Evolutionary conservation across 78 protist species (phyloP), one percentile per base, ranked within the genome.

Genomic region (Chrysochromulina parva): DNA sequence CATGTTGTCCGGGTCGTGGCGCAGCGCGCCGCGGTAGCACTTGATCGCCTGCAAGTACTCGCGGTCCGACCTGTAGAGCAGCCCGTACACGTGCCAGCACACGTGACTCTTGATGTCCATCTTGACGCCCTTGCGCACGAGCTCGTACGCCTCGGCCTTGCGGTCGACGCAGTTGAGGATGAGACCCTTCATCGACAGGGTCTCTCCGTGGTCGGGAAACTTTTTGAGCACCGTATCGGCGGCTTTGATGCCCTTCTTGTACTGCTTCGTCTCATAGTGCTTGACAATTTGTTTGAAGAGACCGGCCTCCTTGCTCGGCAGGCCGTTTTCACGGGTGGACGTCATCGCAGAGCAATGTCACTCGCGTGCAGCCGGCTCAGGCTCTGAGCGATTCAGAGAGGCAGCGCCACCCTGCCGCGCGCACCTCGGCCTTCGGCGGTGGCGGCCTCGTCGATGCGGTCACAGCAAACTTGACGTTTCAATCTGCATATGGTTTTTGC

Each of bases 61-160:
- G 28, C 94, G 85, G 91, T 98, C 98, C 4, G 90, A 58, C 84
- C 97, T 95, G 88, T 95, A 90, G 28, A 98, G 38, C 24, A 96
- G 96, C 1, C 99, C 99, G 55, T 92, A 93, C 19, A 97, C 98
- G 85, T 98, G 98, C 98, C 98, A 96, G 91, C 97, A 93, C 73
- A 88, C 90, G 50, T 93, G 95, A 28, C 90, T 82, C 59, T 76
- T 93, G 91, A 94, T 66, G 91, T 94, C 90, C 50, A 88, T 14
- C 81, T 65, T 90, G 57, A 97, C 88, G 6, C 95, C 96, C 55
- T 26, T 50, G 38, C 93, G 88, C 20, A 93, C 99, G 19, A 71
- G 48, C 78, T 95, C 96, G 92, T 93, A 96, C n/a, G 98, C 98
- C 84, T 96, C 98, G 48, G 85, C 90, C 94, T 88, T 91, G 66